These are phyloP conservation scores for Torulaspora indica DNA, from an alignment of 805 yeast genomes.

Conservation along the genomic window DNA sequence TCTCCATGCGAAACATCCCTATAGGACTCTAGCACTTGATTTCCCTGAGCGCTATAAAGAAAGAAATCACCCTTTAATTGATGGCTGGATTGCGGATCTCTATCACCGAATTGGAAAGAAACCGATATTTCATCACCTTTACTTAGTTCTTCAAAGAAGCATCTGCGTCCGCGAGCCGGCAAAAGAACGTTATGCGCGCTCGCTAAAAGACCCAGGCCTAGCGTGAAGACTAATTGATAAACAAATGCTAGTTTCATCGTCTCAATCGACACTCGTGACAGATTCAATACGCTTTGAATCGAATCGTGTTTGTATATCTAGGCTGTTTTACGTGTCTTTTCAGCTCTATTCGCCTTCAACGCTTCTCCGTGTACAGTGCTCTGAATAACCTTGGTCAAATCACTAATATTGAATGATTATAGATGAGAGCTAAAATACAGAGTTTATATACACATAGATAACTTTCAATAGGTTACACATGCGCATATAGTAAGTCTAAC, in stretches of 20 bases:
- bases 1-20: constrained; percentile 76
- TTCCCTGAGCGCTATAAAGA: constrained; percentile 42
- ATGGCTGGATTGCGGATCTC: constrained; percentile 65
- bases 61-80: constrained; percentile 68
- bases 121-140: constrained; percentile 82
- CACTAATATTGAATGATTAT: constrained; percentile 5
- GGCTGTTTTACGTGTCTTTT: constrained; percentile 13
- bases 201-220: constrained; percentile 13
- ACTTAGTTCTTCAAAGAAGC: constrained; percentile 81
- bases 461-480: constrained; percentile 9
- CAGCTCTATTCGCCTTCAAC: neutral
- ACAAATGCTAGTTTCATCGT: constrained; percentile 6
- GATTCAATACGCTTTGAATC: neutral
- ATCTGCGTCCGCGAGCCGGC: constrained; percentile 78
- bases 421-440: constrained; percentile 20
- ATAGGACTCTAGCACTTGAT: constrained; percentile 45
- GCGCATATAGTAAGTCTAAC: constrained; percentile 6
- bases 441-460: constrained; percentile 14
- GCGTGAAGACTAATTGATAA: constrained; percentile 8
- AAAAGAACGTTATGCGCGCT: constrained; percentile 75
- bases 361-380: constrained; percentile 3
- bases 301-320: constrained; percentile 1
- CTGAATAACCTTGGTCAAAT: neutral
- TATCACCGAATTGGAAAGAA: constrained; percentile 88
- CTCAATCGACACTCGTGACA: neutral